Evolutionary conservation across 352 stramenopile genomes (phyloP).

Genomic region (Peronosclerospora sorghi): DNA sequence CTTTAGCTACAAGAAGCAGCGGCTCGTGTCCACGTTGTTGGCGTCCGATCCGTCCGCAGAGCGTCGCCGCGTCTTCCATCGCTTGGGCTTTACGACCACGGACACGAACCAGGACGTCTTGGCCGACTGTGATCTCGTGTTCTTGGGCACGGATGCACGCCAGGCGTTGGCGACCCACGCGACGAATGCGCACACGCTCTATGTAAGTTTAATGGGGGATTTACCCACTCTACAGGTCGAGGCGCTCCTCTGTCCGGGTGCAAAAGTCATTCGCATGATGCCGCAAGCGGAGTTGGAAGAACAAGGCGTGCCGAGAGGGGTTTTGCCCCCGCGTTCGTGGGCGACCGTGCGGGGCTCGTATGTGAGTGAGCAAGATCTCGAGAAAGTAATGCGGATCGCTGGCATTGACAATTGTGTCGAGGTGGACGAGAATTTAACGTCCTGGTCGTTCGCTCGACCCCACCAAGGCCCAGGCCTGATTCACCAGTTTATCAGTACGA

Average conservation of each 20-base stretch:
- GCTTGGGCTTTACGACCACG: constrained; percentile 55
- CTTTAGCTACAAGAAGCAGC: constrained; percentile 69
- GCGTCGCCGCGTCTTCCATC: constrained; percentile 44
- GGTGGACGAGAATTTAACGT: constrained; percentile 24
- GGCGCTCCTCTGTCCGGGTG: constrained; percentile 39
- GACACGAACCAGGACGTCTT: constrained; percentile 44
- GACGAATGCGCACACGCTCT: constrained; percentile 36
- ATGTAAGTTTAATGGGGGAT: constrained; percentile 65
- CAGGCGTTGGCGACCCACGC: constrained; percentile 27
- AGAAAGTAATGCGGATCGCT: constrained; percentile 40
- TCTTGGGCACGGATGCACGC: constrained; percentile 44
- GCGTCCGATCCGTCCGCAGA: constrained; percentile 48
- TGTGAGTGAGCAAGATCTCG: constrained; percentile 40
- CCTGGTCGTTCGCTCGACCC: constrained; percentile 12
- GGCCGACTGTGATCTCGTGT: constrained; percentile 60
- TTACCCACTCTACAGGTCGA: constrained; percentile 42
- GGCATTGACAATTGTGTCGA: constrained; percentile 46
- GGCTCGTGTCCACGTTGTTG: constrained; percentile 54
- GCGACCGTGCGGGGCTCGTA: constrained; percentile 42
- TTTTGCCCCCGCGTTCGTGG: constrained; percentile 39
- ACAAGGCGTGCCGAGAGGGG: constrained; percentile 37
- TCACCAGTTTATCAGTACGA: constrained; percentile 22
- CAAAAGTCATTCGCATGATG: constrained; percentile 72
- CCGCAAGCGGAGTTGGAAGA: constrained; percentile 44
- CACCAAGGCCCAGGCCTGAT: constrained; percentile 16